Evolutionary conservation across 164 flowering plant genomes (phyloP), one percentile per base, ranked within the genome.

Genomic region (Cinnamomum chago): DNA sequence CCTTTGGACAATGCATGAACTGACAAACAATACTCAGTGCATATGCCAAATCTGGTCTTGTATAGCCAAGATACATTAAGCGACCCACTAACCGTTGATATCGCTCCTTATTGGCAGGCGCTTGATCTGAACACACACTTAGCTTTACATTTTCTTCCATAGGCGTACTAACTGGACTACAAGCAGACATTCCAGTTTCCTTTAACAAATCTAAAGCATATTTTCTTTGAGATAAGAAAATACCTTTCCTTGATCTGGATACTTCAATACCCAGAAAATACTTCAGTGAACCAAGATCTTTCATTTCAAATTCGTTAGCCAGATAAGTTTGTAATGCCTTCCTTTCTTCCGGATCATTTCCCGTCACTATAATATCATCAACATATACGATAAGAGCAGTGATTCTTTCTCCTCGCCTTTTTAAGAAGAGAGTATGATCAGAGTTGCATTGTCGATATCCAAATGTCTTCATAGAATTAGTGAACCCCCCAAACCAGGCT

Each of bases 1-100:
- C 72, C 51, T 62, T 70, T 2, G 62, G 72, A 51, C 62, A 50
- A 18, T 70, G 72, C 60, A 70, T 70, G 30, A 70, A 70, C 52
- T 52, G 62, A 50, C 72, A 51, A 1, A 70, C 64, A n/a, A 70
- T 2, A 25, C 67, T 65, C 22, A 65, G 15, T 5, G 67, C 67
- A 65, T 65, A 65, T 11, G 67, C 67, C 51, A 50, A n/a, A 50
- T 70, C 60, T 51, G 62, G 62, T 60, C 62, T 15, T 51, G 60
- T 70, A 52, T 50, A 30, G 22, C 62, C 51, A 15, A 50, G 18
- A 50, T 70, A 50, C n/a, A 50, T 50, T 3, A 70, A 15, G 12
- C 52, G 24, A 9, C 60, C 62, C 2, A 50, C 28, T 30, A 65
- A 27, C 10, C 28, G 23, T 23, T 65, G 67, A 6, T 65, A 23